Percentiles rank a stretch among this genome's conserved stretches.
Conservation (phyloP, 2,329 filamentous ascomycete genomes). For the Cercospora citrullina region DNA sequence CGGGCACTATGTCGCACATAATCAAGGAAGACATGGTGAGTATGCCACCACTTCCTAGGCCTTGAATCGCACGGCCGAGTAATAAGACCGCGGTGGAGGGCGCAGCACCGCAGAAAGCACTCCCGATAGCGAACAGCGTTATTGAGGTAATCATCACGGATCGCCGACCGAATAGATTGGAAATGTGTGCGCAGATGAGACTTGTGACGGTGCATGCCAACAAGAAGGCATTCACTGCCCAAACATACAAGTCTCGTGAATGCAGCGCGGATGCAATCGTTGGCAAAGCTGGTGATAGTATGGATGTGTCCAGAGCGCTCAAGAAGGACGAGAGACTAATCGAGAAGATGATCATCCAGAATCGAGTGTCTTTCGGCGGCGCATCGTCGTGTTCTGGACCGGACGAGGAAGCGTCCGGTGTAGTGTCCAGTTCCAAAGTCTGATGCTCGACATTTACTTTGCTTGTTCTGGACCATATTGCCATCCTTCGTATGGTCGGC, state of each 20-base stretch:
- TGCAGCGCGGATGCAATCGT: slow-evolving; percentile 46
- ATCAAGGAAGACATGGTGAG: slow-evolving; percentile 54
- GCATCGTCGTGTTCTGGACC: slow-evolving; percentile 11
- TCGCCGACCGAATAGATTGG: slow-evolving; percentile 57
- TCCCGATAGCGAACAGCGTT: slow-evolving; percentile 50
- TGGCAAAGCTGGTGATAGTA: slow-evolving; percentile 25
- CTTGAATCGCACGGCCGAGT: slow-evolving; percentile 59
- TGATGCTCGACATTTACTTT: slow-evolving; percentile 1
- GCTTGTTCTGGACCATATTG: slow-evolving; percentile 2
- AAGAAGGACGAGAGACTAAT: slow-evolving; percentile 54
- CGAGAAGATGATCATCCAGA: slow-evolving; percentile 47
- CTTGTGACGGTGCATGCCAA: slow-evolving; percentile 44
- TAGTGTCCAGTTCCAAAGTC: slow-evolving; percentile 1
- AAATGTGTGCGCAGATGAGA: slow-evolving; percentile 43
- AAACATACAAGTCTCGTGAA: slow-evolving; percentile 53
- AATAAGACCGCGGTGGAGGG: slow-evolving; percentile 59
- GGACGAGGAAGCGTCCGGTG: slow-evolving; percentile 1
- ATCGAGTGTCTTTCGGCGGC: slow-evolving; percentile 13
- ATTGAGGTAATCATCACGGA: slow-evolving; percentile 62
- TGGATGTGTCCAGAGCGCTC: slow-evolving; percentile 58
- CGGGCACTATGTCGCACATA: slow-evolving; percentile 14
- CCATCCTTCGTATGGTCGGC: slow-evolving; percentile 11
- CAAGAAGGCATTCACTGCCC: slow-evolving; percentile 55
- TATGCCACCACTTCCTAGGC: slow-evolving; percentile 60
- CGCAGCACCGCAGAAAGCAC: slow-evolving; percentile 58